Percentiles rank a stretch among this genome's conserved stretches.
phyloP scores from a whole-genome alignment of 2,329 filamentous ascomycete species.

The Aureobasidium lini region DNA sequence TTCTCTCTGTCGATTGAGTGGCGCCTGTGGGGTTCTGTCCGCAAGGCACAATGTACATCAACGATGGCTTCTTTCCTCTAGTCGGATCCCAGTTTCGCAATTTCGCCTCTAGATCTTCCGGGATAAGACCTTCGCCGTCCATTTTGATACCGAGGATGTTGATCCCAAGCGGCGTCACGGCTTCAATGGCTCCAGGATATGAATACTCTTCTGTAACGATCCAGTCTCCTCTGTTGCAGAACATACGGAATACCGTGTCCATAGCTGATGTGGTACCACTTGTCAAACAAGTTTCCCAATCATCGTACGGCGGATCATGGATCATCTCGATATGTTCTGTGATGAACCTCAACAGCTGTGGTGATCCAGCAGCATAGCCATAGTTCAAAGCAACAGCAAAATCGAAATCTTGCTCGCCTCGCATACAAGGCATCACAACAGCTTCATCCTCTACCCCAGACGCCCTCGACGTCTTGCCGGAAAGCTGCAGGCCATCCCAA shows the following conservation, averaged over 20 bases:
- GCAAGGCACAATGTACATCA: slow-evolving; percentile 28
- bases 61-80: slow-evolving; percentile 19
- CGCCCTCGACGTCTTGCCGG: not conserved
- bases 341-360: slow-evolving; percentile 22
- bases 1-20: slow-evolving; percentile 21
- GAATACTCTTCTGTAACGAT: slow-evolving; percentile 22
- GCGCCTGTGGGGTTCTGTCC: slow-evolving; percentile 26
- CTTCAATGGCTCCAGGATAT: slow-evolving; percentile 23
- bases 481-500: slow-evolving; percentile 13
- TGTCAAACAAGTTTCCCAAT: slow-evolving; percentile 26
- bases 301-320: slow-evolving; percentile 26
- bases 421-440: not conserved
- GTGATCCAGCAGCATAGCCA: slow-evolving; percentile 22
- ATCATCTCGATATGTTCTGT: slow-evolving; percentile 25
- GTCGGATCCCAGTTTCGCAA: slow-evolving; percentile 22
- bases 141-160: slow-evolving; percentile 23
- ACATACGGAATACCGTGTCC: slow-evolving; percentile 25
- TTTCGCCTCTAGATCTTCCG: slow-evolving; percentile 21
- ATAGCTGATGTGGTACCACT: slow-evolving; percentile 27
- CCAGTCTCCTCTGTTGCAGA: slow-evolving; percentile 23
- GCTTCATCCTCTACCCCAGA: not conserved
- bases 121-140: slow-evolving; percentile 24
- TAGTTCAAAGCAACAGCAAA: slow-evolving; percentile 24
- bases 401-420: slow-evolving; percentile 15
- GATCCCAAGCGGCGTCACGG: slow-evolving; percentile 21